Evolutionary conservation across 805 yeast genomes (phyloP), one percentile per base, ranked within the genome.

Genomic region (Diddensiella caesifluorescens): DNA sequence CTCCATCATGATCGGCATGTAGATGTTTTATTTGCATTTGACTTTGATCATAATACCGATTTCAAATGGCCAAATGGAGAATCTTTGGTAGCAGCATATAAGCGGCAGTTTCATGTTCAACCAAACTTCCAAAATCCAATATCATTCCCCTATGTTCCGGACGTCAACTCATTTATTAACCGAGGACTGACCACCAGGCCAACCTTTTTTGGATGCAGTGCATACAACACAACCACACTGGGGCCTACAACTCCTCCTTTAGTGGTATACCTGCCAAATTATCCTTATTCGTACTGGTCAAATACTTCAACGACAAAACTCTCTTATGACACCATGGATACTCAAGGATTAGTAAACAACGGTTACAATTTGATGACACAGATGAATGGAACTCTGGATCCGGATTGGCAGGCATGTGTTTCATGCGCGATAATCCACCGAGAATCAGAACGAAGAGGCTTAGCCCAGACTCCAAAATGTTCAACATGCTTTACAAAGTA

Each of bases 351-450:
- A 68, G 77, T 87, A 46, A 62, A 69, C 54, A 87, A 87, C 59
- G 95, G 95, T 15, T 84, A 79, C 59, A 88, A 83, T 53, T 73
- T 78, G 9, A 73, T 84, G 13, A 69, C 90, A 1, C 75, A 83
- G 57, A 69, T 70, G 47, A 87, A 87, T 58, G 67, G 77, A 27
- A 82, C 95, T 5, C 59, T 79, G 19, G 95, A 83, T 56, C 59
- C 67, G 5, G 77, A 82, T 35, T 87, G 86, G 81, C 68, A 74
- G 28, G 71, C 79, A 3, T 88, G 95, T 67, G 70, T 87, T 35
- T 84, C 84, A 3, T 88, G 96, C 71, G 95, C 95, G 3, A 75
- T 85, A 38, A 68, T 88, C 42, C 81, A 86, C 60, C 79, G 96
- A 59, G 76, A 81, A 35, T 80, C 82, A 62, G 94, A 87, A 67